These are phyloP conservation scores for Pseudocercospora macadamiae DNA, from an alignment of 2,329 filamentous ascomycete genomes.

Conservation along the genomic window DNA sequence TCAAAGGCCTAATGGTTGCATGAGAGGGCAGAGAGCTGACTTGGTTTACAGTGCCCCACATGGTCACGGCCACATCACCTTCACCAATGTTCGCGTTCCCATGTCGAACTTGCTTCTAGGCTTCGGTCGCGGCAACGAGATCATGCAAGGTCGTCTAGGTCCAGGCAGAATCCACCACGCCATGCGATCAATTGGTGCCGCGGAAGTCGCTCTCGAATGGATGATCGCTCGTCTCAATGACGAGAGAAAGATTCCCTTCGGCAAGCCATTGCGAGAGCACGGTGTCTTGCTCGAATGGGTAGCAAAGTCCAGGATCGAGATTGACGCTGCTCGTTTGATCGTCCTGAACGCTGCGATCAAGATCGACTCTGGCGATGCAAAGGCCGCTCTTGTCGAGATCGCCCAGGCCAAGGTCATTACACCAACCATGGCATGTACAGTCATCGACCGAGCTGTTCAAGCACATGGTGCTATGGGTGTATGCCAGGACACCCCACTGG, in stretches of 20 bases:
- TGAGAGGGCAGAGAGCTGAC: background rate
- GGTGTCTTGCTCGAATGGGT: slow-evolving; percentile 95
- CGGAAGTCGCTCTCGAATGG: slow-evolving; percentile 90
- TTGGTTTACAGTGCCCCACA: slow-evolving; percentile 68
- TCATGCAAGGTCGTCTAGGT: slow-evolving; percentile 94
- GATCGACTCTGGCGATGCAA: slow-evolving; percentile 87
- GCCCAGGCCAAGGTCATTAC: slow-evolving; percentile 95
- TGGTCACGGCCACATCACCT: slow-evolving; percentile 90
- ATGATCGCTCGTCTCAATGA: slow-evolving; percentile 95
- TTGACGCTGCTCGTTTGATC: slow-evolving; percentile 84
- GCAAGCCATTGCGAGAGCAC: slow-evolving; percentile 81
- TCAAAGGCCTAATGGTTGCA: background rate
- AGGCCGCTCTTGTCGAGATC: slow-evolving; percentile 88
- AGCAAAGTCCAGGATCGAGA: slow-evolving; percentile 87
- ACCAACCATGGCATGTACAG: slow-evolving; percentile 76
- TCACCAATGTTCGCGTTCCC: slow-evolving; percentile 87
- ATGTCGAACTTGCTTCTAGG: slow-evolving; percentile 82
- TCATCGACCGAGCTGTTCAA: slow-evolving; percentile 94
- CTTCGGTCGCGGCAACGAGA: slow-evolving; percentile 92
- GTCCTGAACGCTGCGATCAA: slow-evolving; percentile 94
- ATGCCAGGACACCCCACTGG: slow-evolving; percentile 90
- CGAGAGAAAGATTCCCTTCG: slow-evolving; percentile 84
- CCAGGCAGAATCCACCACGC: slow-evolving; percentile 97
- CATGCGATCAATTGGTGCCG: slow-evolving; percentile 89
- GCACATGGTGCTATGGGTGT: slow-evolving; percentile 89